Conservation (phyloP, 2,329 filamentous ascomycete genomes). For the Pezicula rhizophila region DNA sequence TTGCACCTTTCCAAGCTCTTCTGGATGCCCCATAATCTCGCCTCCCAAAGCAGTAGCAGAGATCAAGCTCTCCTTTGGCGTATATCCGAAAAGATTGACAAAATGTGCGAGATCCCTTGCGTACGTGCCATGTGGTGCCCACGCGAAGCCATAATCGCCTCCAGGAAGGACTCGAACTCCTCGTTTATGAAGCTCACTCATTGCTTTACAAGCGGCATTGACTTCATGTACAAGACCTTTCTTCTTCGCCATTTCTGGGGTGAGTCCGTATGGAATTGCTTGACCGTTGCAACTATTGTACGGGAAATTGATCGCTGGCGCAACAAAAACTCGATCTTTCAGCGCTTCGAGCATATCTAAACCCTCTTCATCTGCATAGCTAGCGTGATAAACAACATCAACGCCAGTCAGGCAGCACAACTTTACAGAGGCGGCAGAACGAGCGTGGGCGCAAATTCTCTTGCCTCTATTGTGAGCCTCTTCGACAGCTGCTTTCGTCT, state of each 20-base stretch:
- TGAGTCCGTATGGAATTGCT: conserved; percentile 32
- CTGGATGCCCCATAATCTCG: conserved; percentile 34
- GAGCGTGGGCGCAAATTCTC: conserved; percentile 37
- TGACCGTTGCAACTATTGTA: conserved; percentile 25
- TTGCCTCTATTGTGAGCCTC: conserved; percentile 36
- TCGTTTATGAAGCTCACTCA: conserved; percentile 38
- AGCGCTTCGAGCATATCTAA: conserved; percentile 11
- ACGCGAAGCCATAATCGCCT: conserved; percentile 42
- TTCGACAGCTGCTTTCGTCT: conserved; percentile 41
- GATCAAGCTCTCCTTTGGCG: conserved; percentile 36
- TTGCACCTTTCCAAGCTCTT: conserved; percentile 35
- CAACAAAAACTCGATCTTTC: conserved; percentile 34
- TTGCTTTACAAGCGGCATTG: conserved; percentile 30
- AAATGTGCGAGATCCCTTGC: conserved; percentile 41
- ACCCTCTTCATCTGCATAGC: too few species aligned
- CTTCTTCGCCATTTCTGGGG: too few species aligned
- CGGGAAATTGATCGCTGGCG: conserved; percentile 38
- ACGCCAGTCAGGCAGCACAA: too few species aligned
- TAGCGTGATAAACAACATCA: too few species aligned
- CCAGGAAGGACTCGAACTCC: conserved; percentile 40
- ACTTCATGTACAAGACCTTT: too few species aligned
- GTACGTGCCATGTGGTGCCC: conserved; percentile 43
- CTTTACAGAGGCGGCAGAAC: conserved; percentile 34
- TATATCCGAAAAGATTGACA: conserved; percentile 37
- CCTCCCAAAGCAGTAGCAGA: conserved; percentile 35